Conservation (phyloP, 352 stramenopile genomes). For the Globisporangium cystogenes region DNA sequence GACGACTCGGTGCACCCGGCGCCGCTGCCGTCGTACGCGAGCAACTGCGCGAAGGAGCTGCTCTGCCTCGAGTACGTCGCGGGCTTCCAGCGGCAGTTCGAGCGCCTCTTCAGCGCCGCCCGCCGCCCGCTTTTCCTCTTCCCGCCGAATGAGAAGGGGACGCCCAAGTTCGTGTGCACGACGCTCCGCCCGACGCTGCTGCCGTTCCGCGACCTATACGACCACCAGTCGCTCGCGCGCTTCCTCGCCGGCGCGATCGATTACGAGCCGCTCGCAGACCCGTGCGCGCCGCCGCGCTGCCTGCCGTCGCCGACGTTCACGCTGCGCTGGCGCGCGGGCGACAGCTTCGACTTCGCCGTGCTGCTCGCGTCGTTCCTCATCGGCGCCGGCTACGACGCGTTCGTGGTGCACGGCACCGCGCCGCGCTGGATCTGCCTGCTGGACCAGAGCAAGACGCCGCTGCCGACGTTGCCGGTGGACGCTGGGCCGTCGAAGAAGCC, state of each 20-base stretch:
- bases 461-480: slow-evolving; percentile 53
- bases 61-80: slow-evolving; percentile 93
- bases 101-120: slow-evolving; percentile 71
- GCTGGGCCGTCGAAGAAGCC: slow-evolving; percentile 36
- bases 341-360: slow-evolving; percentile 91
- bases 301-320: slow-evolving; percentile 85
- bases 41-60: slow-evolving; percentile 87
- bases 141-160: slow-evolving; percentile 88
- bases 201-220: slow-evolving; percentile 90
- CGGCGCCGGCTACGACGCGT: slow-evolving; percentile 93
- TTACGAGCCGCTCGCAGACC: slow-evolving; percentile 92
- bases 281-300: slow-evolving; percentile 57
- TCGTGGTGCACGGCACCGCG: slow-evolving; percentile 88
- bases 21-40: slow-evolving; percentile 28
- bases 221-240: slow-evolving; percentile 71
- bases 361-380: slow-evolving; percentile 90
- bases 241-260: slow-evolving; percentile 91
- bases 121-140: slow-evolving; percentile 82
- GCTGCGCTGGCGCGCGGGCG: slow-evolving; percentile 83
- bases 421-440: slow-evolving; percentile 87
- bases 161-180: slow-evolving; percentile 94
- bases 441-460: slow-evolving; percentile 83
- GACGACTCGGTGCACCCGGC: slow-evolving; percentile 37
- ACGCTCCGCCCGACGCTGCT: slow-evolving; percentile 91
- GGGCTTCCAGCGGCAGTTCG: slow-evolving; percentile 89